Evolutionary conservation across 1,284 basidiomycete genomes (phyloP).

Genomic region (Cystobasidium pallidum): DNA sequence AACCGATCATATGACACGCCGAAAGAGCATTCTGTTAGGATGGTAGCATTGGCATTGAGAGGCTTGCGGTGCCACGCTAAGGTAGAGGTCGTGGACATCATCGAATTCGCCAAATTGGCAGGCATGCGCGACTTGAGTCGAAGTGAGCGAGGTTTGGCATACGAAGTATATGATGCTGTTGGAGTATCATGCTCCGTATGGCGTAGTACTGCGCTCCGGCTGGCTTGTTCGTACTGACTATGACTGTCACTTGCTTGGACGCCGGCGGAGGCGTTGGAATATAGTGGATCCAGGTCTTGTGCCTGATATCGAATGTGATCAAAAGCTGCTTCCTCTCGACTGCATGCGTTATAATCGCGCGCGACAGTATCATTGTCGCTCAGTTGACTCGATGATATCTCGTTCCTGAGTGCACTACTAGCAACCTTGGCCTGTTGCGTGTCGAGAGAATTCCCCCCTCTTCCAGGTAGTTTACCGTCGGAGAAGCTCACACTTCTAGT

Average conservation of each 20-base stretch:
- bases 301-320: not conserved
- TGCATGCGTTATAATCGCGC: not conserved
- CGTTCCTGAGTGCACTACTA: conserved; percentile 35
- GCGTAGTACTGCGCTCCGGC: not conserved
- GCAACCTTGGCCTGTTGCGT: not conserved
- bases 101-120: conserved; percentile 46
- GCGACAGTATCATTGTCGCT: not conserved
- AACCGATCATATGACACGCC: conserved; percentile 86
- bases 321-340: not conserved
- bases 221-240: not conserved
- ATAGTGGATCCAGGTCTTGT: not conserved
- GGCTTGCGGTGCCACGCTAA: conserved; percentile 42
- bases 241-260: not conserved
- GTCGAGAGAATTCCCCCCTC: conserved; percentile 69
- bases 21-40: conserved; percentile 90
- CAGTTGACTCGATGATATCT: not conserved
- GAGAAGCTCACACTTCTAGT: conserved; percentile 90
- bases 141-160: conserved; percentile 33
- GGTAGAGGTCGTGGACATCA: conserved; percentile 44
- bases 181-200: conserved; percentile 15
- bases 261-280: not conserved
- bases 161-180: conserved; percentile 9
- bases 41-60: conserved; percentile 67
- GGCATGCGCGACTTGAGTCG: conserved; percentile 30
- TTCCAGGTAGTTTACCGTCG: conserved; percentile 81